Conservation (phyloP, 306 rosid species). For the Biancaea sappan region DNA sequence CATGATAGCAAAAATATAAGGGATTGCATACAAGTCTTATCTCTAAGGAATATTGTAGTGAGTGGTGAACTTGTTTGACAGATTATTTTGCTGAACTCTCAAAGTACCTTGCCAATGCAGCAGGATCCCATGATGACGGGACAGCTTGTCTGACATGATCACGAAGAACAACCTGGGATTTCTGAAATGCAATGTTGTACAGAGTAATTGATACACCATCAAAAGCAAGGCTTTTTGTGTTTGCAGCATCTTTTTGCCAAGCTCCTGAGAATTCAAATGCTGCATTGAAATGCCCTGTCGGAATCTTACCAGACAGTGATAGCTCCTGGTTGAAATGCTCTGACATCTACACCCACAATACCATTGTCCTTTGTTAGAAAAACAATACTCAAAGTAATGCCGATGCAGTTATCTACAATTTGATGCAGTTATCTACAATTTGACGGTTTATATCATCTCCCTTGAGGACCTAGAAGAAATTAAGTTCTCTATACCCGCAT, state of each 20-base stretch:
- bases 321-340: slow-evolving; percentile 88
- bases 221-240: slow-evolving; percentile 74
- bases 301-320: slow-evolving; percentile 77
- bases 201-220: slow-evolving; percentile 74
- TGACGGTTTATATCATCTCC: background rate
- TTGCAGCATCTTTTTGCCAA: slow-evolving; percentile 92
- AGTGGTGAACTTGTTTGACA: background rate
- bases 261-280: slow-evolving; percentile 70
- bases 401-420: background rate
- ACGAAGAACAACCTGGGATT: slow-evolving; percentile 60
- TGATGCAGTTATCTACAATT: background rate
- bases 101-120: slow-evolving; percentile 74
- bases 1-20: no score
- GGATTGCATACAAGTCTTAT: no score
- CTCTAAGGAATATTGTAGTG: background rate
- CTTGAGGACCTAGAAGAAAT: slow-evolving; percentile 1
- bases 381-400: background rate
- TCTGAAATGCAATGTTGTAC: slow-evolving; percentile 70
- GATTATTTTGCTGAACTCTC: slow-evolving; percentile 16
- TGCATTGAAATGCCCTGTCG: slow-evolving; percentile 77
- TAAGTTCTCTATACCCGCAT: background rate
- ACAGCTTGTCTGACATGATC: slow-evolving; percentile 75
- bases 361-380: slow-evolving; percentile 8
- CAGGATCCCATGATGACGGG: slow-evolving; percentile 89
- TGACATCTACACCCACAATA: slow-evolving; percentile 63